Evolutionary conservation across 306 rosid species (phyloP).

Genomic region (Delonix regia): DNA sequence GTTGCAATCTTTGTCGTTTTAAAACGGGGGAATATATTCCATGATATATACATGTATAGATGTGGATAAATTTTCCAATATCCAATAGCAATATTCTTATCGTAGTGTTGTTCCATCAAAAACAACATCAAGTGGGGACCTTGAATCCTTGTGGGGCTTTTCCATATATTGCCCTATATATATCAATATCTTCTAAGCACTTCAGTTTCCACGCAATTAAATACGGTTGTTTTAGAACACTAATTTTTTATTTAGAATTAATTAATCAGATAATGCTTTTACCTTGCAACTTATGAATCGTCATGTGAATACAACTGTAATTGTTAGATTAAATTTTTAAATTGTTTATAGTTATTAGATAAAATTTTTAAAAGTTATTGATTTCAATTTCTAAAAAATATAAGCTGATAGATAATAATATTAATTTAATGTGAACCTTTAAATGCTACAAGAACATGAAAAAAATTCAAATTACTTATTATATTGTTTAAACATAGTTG

Average conservation of each 20-base stretch:
- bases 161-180: not conserved
- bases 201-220: not conserved
- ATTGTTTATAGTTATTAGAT: no score
- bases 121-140: constrained; percentile 27
- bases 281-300: no score
- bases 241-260: not conserved
- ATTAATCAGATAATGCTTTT: no score
- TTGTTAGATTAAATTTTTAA: no score
- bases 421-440: no score
- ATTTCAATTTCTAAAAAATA: no score
- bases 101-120: constrained; percentile 37
- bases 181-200: not conserved
- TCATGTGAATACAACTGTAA: no score
- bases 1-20: constrained; percentile 21
- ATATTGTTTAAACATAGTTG: no score
- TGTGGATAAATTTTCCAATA: constrained; percentile 40
- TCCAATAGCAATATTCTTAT: constrained; percentile 40
- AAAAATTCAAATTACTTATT: no score
- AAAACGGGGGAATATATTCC: constrained; percentile 57
- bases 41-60: constrained; percentile 27
- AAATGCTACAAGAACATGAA: no score
- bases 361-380: no score
- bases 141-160: constrained; percentile 19
- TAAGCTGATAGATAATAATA: no score
- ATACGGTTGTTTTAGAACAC: not conserved